Evolutionary conservation across 805 yeast species (phyloP), one percentile per base, ranked within the genome.

Genomic region (Barnettozyma salicaria): DNA sequence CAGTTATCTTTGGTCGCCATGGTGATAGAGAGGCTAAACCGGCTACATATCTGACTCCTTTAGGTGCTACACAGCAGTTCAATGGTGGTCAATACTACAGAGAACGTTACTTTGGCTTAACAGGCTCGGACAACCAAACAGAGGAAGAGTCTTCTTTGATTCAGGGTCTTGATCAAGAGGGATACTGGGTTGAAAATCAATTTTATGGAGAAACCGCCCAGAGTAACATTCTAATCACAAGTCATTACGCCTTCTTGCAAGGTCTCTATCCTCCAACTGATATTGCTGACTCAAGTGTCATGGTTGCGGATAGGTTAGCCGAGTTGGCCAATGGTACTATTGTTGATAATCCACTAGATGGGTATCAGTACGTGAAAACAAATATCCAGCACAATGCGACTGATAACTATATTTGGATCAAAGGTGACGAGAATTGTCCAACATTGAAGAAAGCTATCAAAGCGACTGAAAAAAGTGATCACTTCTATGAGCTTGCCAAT

Each of bases 11-110:
- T 44, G 70, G 69, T 26, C 60, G 76, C 44, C 75, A 70, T 50
- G 72, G 70, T 37, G 76, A 70, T 48, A 60, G 76, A 44, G 59
- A 66, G 32, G 56, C 65, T 24, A 70, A 70, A 42, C 75, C 74
- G 12, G 65, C 72, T 6, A 50, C 48, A 27, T 52, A 60, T 34
- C 52, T 70, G 34, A 65, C 73, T 19, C 66, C 72, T n/a, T 38
- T 59, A 13, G 76, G 76, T 41, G 66, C 69, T 8, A 39, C 35
- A 16, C 52, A 58, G 35, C 68, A 61, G 45, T 56, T 48, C 36
- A 52, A 44, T n/a, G 53, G 63, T 12, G 76, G 76, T 29, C 44
- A 50, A 23, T 65, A 59, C 48, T 63, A 55, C 55, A 57, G 69
- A 40, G 52, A 64, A 40, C 60, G 75, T 42, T 70, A 70, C 49